A percentile compares a stretch with the other conserved stretches of the same genome.
Conservation (phyloP, 2,329 filamentous ascomycete genomes). For the Chalaropsis thielavioides region DNA sequence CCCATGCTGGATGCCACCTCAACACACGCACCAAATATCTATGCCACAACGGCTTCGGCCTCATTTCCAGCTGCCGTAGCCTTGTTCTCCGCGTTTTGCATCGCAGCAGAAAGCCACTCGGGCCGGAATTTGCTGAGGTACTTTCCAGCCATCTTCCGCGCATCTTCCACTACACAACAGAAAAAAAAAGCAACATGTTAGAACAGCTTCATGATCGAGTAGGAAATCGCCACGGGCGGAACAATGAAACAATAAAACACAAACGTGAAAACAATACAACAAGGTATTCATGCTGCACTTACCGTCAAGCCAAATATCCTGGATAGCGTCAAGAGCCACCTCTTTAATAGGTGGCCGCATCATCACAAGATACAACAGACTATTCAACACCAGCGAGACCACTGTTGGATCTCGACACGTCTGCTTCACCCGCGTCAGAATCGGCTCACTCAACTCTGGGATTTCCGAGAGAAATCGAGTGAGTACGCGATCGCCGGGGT, state of each 20-base stretch:
- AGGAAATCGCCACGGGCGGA: background rate
- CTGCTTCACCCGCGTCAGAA: constrained; percentile 58
- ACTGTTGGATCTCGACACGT: constrained; percentile 53
- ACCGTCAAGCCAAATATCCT: constrained; percentile 54
- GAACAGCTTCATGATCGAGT: no score
- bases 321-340: constrained; percentile 48
- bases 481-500: constrained; percentile 75
- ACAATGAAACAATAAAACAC: background rate
- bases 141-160: constrained; percentile 46
- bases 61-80: background rate
- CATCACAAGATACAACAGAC: constrained; percentile 51
- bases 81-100: constrained; percentile 8
- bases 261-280: background rate
- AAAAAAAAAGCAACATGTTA: background rate
- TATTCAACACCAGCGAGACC: constrained; percentile 48
- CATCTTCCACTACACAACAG: constrained; percentile 39
- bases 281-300: constrained; percentile 24
- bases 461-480: constrained; percentile 87
- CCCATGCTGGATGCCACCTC: background rate
- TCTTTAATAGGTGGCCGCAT: constrained; percentile 51
- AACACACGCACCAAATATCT: background rate
- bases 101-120: constrained; percentile 30
- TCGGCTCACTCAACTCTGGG: constrained; percentile 56
- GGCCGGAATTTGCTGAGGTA: constrained; percentile 49
- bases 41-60: background rate